A percentile compares a stretch with the other conserved stretches of the same genome.
phyloP scores from a whole-genome alignment of 2,329 filamentous ascomycete genomes.

The Fusarium chuoi region DNA sequence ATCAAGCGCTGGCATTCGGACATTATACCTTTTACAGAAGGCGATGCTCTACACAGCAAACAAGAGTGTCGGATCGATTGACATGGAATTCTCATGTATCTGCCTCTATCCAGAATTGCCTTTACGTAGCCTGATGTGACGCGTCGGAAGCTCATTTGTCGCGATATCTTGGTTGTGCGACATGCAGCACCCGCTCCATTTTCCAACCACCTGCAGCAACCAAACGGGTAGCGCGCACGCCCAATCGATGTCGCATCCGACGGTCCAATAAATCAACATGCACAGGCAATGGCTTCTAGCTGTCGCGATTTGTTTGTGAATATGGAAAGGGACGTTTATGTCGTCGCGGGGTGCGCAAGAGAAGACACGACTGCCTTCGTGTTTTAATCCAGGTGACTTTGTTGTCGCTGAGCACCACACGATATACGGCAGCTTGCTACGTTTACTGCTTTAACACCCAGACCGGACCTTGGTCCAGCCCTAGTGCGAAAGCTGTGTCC shows the following conservation, averaged over 20 bases:
- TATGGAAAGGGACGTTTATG: neutral
- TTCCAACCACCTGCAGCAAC: neutral
- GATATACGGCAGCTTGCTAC: neutral
- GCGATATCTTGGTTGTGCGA: neutral
- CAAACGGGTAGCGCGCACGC: neutral
- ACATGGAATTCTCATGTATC: neutral
- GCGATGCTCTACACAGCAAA: neutral
- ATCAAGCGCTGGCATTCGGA: neutral
- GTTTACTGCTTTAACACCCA: too few species aligned
- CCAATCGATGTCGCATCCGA: neutral
- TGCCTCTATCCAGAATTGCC: neutral
- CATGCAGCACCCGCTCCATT: neutral
- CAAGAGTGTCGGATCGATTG: too few species aligned
- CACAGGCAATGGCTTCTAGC: neutral
- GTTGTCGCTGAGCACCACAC: neutral
- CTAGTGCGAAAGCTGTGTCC: neutral
- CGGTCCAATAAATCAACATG: too few species aligned
- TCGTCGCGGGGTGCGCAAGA: neutral
- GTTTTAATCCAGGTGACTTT: neutral
- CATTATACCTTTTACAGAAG: neutral
- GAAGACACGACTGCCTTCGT: neutral
- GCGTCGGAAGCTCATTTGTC: neutral
- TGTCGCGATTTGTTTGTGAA: neutral
- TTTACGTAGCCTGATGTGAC: neutral
- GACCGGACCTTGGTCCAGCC: neutral